Evolutionary conservation across 176 grass and related monocot species (phyloP).

Genomic region (Hyparrhenia diplandra): DNA sequence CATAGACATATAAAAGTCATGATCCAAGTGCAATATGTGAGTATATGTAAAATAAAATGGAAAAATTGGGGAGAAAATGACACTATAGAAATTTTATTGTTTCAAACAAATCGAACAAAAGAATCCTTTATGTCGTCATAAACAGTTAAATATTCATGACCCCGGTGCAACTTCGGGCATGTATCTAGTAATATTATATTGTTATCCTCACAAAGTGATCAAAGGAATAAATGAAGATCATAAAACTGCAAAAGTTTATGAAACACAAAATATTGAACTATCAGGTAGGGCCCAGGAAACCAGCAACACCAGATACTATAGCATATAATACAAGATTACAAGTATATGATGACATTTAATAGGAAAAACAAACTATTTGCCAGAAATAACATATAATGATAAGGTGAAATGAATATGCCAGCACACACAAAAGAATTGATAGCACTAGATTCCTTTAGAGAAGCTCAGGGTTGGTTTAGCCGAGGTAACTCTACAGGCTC

Average conservation of each 20-base stretch:
- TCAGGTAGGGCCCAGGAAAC: not conserved
- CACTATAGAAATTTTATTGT: too few relatives aligned
- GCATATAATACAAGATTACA: not conserved
- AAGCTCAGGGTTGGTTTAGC: not conserved
- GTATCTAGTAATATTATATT: too few relatives aligned
- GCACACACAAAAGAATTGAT: not conserved
- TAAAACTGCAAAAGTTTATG: not conserved
- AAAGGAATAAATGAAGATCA: not conserved
- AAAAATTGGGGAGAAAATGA: too few relatives aligned
- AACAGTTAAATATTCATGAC: too few relatives aligned
- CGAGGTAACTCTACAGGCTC: not conserved
- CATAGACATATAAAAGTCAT: too few relatives aligned
- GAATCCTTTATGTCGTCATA: too few relatives aligned
- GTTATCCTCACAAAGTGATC: not conserved
- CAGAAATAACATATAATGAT: not conserved
- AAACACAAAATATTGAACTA: not conserved
- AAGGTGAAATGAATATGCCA: not conserved
- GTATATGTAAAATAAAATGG: too few relatives aligned
- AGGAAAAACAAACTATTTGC: not conserved
- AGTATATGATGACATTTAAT: not conserved
- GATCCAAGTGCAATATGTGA: too few relatives aligned
- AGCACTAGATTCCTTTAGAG: not conserved
- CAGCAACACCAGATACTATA: not conserved
- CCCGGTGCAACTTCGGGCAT: too few relatives aligned
- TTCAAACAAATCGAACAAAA: too few relatives aligned